A percentile compares a stretch with the other conserved stretches of the same genome.
Evolutionary conservation across 2,329 filamentous ascomycete species (phyloP).

Genomic region (Fusarium sp.): DNA sequence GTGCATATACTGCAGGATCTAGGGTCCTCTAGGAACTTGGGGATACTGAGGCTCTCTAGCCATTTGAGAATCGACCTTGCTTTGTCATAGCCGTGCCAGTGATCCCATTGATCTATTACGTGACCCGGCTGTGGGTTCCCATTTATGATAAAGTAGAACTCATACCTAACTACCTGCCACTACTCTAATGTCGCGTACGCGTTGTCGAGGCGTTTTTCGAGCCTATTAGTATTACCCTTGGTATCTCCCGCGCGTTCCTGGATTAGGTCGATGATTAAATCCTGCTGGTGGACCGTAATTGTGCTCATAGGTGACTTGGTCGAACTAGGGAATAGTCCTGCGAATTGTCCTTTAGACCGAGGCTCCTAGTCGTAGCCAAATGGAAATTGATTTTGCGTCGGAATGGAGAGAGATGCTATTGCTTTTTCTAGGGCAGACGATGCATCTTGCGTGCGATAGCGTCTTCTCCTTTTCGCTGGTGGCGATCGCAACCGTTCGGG

Average conservation of each 20-base stretch:
- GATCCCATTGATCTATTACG: not conserved
- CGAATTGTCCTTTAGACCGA: not conserved
- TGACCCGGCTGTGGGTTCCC: not conserved
- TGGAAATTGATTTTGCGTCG: not conserved
- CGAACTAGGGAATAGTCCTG: not conserved
- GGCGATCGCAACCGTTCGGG: not conserved
- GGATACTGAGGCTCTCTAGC: not conserved
- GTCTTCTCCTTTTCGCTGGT: not conserved
- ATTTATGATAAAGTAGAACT: not conserved
- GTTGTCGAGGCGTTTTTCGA: not conserved
- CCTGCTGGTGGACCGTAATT: not conserved
- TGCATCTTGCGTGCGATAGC: not conserved
- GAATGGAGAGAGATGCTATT: not conserved
- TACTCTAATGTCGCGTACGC: not conserved
- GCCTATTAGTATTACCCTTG: not conserved
- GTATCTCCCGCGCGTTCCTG: not conserved
- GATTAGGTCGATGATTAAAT: not conserved
- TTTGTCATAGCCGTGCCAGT: not conserved
- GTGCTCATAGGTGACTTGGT: not conserved
- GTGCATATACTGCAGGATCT: not conserved
- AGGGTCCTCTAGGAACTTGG: not conserved
- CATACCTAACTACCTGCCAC: not conserved
- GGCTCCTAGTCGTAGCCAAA: not conserved
- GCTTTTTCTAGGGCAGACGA: not conserved
- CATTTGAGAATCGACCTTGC: not conserved